Evolutionary conservation across 2,329 filamentous ascomycete genomes (phyloP).

Genomic region (Colletotrichum lindemuthianum): DNA sequence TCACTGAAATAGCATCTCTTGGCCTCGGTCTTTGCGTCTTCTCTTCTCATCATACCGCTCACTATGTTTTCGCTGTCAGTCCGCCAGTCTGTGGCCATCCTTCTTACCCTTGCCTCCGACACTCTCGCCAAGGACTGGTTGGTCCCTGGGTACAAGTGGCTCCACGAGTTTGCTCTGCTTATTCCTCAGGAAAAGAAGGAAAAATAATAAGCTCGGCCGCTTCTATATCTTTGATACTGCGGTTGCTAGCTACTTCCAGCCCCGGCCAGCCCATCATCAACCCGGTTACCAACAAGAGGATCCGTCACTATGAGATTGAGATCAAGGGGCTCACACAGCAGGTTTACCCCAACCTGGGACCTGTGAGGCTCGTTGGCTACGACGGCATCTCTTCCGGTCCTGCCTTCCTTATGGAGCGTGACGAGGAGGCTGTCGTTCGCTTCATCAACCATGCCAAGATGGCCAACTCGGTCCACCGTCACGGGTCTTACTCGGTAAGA

Average conservation of each 20-base stretch:
- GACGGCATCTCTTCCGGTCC: constrained; percentile 61
- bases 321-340: constrained; percentile 39
- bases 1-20: constrained; percentile 11
- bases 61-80: constrained; percentile 31
- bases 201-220: constrained; percentile 45
- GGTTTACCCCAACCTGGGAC: constrained; percentile 39
- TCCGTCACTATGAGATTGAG: constrained; percentile 43
- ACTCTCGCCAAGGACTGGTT: constrained; percentile 34
- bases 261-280: constrained; percentile 34
- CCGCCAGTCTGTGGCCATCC: constrained; percentile 30
- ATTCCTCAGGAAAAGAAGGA: constrained; percentile 52
- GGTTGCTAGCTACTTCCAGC: constrained; percentile 2
- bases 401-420: constrained; percentile 55
- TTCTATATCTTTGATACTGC: accelerated
- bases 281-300: constrained; percentile 46
- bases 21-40: constrained; percentile 7
- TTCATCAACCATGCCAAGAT: constrained; percentile 56
- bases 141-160: constrained; percentile 32
- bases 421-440: constrained; percentile 59
- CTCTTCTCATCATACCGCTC: background rate
- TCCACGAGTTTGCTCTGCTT: constrained; percentile 32
- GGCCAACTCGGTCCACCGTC: constrained; percentile 57
- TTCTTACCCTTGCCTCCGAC: constrained; percentile 28
- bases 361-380: constrained; percentile 50
- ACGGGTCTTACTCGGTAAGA: constrained; percentile 55